These are phyloP conservation scores for Toxicodendron radicans DNA, from an alignment of 345 rosid species.

Conservation along the genomic window DNA sequence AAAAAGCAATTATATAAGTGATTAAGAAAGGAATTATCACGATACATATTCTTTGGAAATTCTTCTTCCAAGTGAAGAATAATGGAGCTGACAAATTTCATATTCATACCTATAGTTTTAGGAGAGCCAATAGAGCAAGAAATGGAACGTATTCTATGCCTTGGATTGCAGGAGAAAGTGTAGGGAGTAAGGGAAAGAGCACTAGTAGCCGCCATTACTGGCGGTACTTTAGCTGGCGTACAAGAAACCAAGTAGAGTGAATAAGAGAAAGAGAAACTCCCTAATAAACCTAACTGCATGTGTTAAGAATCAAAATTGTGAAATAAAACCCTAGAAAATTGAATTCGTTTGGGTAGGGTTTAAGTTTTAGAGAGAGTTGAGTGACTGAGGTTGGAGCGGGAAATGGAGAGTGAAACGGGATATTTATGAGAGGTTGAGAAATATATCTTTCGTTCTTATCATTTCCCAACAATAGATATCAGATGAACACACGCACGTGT, in stretches of 20 bases:
- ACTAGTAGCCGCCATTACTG: conserved; percentile 60
- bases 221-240: conserved; percentile 22
- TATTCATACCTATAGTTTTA: conserved; percentile 44
- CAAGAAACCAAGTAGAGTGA: conserved; percentile 34
- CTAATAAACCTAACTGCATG: conserved; percentile 34
- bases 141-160: conserved; percentile 31
- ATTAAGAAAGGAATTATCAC: too few species aligned
- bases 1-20: too few species aligned
- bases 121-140: conserved; percentile 61
- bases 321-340: conserved; percentile 25
- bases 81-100: background rate
- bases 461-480: background rate
- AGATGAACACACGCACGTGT: conserved; percentile 27
- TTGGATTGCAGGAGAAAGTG: conserved; percentile 33
- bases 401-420: conserved; percentile 19
- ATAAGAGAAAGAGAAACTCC: conserved; percentile 33
- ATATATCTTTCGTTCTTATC: conserved; percentile 27
- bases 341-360: background rate
- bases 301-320: background rate
- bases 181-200: conserved; percentile 54
- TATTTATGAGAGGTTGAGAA: conserved; percentile 27
- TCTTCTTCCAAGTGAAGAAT: background rate
- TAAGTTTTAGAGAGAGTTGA: background rate
- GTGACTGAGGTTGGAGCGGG: conserved; percentile 31
- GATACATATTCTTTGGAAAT: background rate